Percentiles rank a stretch among this genome's conserved stretches.
Evolutionary conservation across 176 grass and related monocot species (phyloP).

Genomic region (Aegilops longissima): DNA sequence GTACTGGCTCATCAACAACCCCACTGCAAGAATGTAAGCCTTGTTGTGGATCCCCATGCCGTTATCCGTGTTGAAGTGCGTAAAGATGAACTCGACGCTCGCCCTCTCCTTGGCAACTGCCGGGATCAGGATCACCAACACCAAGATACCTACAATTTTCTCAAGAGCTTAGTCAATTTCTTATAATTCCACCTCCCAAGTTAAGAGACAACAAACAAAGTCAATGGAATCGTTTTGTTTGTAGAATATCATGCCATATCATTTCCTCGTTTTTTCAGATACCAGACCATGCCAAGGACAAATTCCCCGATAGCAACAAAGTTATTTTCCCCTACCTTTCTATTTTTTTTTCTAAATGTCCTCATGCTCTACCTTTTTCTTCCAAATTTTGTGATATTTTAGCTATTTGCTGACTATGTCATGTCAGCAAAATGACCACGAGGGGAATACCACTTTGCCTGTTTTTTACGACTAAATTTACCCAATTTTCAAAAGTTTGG

Average conservation of each 20-base stretch:
- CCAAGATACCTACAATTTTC: conserved; percentile 35
- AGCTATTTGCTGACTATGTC: too few relatives aligned
- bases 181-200: background rate
- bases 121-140: conserved; percentile 34
- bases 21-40: conserved; percentile 41
- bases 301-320: too few relatives aligned
- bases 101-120: conserved; percentile 42
- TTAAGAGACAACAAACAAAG: background rate
- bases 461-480: too few relatives aligned
- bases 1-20: conserved; percentile 62
- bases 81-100: conserved; percentile 48
- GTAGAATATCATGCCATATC: too few relatives aligned
- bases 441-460: too few relatives aligned
- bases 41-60: conserved; percentile 43
- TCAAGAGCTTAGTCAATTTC: background rate
- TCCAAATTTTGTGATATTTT: background rate
- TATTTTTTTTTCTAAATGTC: background rate
- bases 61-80: conserved; percentile 51
- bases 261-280: background rate
- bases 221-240: background rate
- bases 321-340: too few relatives aligned
- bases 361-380: background rate
- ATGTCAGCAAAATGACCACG: too few relatives aligned
- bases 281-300: too few relatives aligned
- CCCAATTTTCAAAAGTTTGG: too few relatives aligned